A percentile compares a stretch with the other conserved stretches of the same genome.
Evolutionary conservation across 768 basidiomycete genomes (phyloP).

Genomic region (Pleurotus giganteus): DNA sequence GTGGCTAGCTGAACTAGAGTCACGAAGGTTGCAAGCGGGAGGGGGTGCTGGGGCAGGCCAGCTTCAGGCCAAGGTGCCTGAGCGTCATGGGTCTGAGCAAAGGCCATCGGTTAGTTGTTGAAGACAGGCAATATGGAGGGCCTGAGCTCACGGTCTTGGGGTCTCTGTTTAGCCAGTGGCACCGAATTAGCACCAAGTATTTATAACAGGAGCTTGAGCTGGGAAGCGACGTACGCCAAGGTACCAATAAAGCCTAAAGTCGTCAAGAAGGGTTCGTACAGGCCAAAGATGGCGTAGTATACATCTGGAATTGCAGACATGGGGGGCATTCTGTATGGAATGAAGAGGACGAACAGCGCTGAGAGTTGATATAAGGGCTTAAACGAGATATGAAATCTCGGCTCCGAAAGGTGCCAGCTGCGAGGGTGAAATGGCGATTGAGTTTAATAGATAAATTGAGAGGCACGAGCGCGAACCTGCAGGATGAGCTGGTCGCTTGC

Average conservation of each 20-base stretch:
- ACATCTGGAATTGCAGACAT: constrained; percentile 67
- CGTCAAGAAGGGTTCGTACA: constrained; percentile 72
- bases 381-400: constrained; percentile 18
- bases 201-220: constrained; percentile 4
- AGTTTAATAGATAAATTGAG: neutral
- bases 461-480: neutral
- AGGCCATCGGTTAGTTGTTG: constrained; percentile 10
- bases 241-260: constrained; percentile 65
- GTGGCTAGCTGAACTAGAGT: constrained; percentile 76
- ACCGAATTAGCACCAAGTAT: constrained; percentile 8
- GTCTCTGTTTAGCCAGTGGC: constrained; percentile 37
- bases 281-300: constrained; percentile 72
- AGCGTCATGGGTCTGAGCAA: constrained; percentile 59
- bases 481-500: no score
- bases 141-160: constrained; percentile 53
- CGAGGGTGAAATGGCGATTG: neutral
- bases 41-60: constrained; percentile 41
- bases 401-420: constrained; percentile 6
- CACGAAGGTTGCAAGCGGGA: constrained; percentile 64
- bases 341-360: neutral
- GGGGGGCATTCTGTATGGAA: constrained; percentile 34
- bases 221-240: constrained; percentile 34
- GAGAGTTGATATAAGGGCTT: neutral
- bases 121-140: constrained; percentile 1
- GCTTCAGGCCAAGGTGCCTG: constrained; percentile 72